These are phyloP conservation scores for Tothia fuscella DNA, from an alignment of 2,329 filamentous ascomycete species.

Conservation along the genomic window DNA sequence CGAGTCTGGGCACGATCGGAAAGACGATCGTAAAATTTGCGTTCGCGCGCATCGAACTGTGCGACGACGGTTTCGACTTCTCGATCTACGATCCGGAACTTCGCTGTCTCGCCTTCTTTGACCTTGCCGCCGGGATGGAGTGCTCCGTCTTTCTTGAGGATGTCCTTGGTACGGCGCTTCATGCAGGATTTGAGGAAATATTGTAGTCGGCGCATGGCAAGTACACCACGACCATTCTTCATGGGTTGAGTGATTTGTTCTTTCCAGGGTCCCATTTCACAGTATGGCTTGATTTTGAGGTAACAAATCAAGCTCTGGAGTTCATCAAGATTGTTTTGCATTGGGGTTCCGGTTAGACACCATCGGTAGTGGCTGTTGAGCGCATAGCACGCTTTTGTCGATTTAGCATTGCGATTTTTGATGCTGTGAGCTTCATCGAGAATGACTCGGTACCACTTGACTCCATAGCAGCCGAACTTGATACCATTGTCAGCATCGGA, in stretches of 20 bases:
- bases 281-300: constrained; percentile 80
- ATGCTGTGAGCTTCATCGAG: constrained; percentile 96
- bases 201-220: constrained; percentile 79
- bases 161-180: constrained; percentile 96
- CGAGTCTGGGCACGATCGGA: constrained; percentile 77
- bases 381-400: constrained; percentile 82
- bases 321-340: constrained; percentile 98
- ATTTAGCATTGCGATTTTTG: constrained; percentile 95
- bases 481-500: constrained; percentile 47
- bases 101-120: constrained; percentile 42
- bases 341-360: constrained; percentile 91
- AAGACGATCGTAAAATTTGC: constrained; percentile 73
- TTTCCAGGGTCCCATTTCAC: constrained; percentile 77
- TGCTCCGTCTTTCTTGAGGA: constrained; percentile 79
- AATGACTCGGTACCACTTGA: constrained; percentile 92
- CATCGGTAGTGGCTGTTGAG: constrained; percentile 79
- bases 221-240: constrained; percentile 77
- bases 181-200: constrained; percentile 84
- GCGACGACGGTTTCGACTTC: constrained; percentile 73
- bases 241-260: constrained; percentile 81
- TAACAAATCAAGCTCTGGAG: constrained; percentile 89
- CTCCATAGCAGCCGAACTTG: constrained; percentile 74
- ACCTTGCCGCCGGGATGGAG: constrained; percentile 63
- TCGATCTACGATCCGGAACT: constrained; percentile 83
- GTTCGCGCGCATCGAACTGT: constrained; percentile 68